These are phyloP conservation scores for Podaxis pistillaris DNA, from an alignment of 768 basidiomycete species.

Conservation along the genomic window DNA sequence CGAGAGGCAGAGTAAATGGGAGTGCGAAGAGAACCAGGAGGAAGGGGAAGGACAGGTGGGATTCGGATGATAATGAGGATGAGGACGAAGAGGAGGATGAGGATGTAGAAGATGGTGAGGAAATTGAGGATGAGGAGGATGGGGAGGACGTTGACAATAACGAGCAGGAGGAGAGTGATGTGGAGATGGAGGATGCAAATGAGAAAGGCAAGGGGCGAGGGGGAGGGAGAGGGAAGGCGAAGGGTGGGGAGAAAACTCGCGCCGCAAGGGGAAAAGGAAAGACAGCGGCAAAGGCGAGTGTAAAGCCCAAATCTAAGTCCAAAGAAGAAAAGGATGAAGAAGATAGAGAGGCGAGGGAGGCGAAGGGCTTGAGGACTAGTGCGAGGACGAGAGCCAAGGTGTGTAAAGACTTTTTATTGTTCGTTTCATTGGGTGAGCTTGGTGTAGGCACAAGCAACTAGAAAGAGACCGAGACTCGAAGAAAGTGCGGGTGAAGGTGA, in stretches of 20 bases:
- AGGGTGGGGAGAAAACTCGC: neutral
- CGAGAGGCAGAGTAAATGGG: slow-evolving; percentile 7
- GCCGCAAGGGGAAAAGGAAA: neutral
- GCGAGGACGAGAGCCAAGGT: slow-evolving; percentile 10
- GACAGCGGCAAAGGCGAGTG: neutral
- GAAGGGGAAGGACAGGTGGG: slow-evolving; percentile 11
- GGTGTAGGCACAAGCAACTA: neutral
- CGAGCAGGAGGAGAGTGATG: slow-evolving; percentile 4
- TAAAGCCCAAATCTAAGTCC: neutral
- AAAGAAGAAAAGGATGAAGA: slow-evolving; percentile 6
- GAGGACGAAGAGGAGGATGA: neutral
- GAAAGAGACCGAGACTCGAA: neutral
- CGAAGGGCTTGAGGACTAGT: slow-evolving; percentile 10
- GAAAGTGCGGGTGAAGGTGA: neutral
- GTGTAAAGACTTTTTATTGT: neutral
- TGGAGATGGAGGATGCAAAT: slow-evolving; percentile 8
- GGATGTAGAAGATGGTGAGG: slow-evolving; percentile 1
- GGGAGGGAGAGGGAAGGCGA: neutral
- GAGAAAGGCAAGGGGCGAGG: neutral
- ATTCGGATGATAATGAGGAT: slow-evolving; percentile 13
- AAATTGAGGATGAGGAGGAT: neutral
- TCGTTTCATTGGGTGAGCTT: neutral
- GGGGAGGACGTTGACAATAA: neutral
- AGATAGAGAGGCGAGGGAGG: slow-evolving; percentile 8
- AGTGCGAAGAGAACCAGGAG: slow-evolving; percentile 14